Evolutionary conservation across 1,139 yeast genomes (phyloP).

Genomic region (Kodamaea derodonti): DNA sequence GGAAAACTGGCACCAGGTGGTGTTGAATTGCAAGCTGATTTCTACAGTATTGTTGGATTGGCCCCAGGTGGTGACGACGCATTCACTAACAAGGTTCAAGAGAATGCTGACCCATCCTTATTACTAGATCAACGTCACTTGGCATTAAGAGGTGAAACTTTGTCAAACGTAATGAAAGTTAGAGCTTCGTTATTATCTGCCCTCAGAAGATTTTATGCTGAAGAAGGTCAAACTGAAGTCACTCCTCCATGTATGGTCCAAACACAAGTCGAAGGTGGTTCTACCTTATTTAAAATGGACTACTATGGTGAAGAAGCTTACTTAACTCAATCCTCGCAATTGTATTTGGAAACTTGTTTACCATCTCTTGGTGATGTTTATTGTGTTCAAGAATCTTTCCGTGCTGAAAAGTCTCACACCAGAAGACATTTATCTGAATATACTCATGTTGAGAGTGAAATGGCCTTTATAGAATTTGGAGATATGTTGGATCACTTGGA

Average conservation of each 20-base stretch:
- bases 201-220: conserved; percentile 71
- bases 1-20: conserved; percentile 98
- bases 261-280: conserved; percentile 99
- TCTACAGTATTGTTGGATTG: conserved; percentile 79
- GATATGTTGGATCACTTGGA: conserved; percentile 86
- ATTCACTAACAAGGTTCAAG: conserved; percentile 90
- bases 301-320: conserved; percentile 97
- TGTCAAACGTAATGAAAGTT: conserved; percentile 93
- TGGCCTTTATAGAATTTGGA: conserved; percentile 81
- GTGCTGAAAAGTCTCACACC: conserved; percentile 98
- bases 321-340: conserved; percentile 95
- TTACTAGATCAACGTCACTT: conserved; percentile 94
- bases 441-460: conserved; percentile 94
- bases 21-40: conserved; percentile 89
- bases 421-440: conserved; percentile 97
- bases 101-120: conserved; percentile 88
- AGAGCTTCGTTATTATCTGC: conserved; percentile 76
- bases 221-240: conserved; percentile 80
- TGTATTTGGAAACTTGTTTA: conserved; percentile 92
- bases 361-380: conserved; percentile 96
- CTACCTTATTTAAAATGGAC: conserved; percentile 87
- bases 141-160: conserved; percentile 90
- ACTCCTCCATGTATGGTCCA: conserved; percentile 99
- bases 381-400: conserved; percentile 97
- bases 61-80: conserved; percentile 98